These are phyloP conservation scores for Aspergillus funiculosus DNA, from an alignment of 495 filamentous ascomycete genomes.

Conservation along the genomic window DNA sequence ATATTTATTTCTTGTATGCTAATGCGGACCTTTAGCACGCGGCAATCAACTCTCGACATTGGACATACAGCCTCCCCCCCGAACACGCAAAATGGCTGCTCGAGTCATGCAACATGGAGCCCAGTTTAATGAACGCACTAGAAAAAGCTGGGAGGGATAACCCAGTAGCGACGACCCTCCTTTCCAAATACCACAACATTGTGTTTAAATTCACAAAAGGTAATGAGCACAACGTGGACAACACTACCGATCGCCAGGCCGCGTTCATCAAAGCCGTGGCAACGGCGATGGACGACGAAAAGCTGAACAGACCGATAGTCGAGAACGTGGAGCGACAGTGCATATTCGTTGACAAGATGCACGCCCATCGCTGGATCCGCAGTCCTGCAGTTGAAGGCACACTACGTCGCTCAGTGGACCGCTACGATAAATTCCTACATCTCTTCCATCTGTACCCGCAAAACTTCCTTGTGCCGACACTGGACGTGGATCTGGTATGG, in stretches of 20 bases:
- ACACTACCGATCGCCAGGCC: too few species aligned
- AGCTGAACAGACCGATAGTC: neutral
- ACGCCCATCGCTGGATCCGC: slow-evolving; percentile 12
- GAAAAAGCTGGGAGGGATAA: neutral
- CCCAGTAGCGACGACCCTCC: neutral
- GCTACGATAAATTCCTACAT: slow-evolving; percentile 9
- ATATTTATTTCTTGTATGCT: neutral
- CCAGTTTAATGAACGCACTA: slow-evolving; percentile 6
- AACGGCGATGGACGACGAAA: neutral
- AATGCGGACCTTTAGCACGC: slow-evolving; percentile 6
- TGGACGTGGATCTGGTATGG: slow-evolving; percentile 13
- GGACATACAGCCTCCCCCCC: slow-evolving; percentile 11
- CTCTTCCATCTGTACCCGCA: slow-evolving; percentile 5
- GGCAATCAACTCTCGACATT: slow-evolving; percentile 8
- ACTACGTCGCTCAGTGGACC: neutral
- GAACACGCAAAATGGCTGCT: slow-evolving; percentile 1
- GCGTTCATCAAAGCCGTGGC: neutral
- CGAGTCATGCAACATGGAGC: neutral
- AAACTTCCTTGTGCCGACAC: slow-evolving; percentile 8
- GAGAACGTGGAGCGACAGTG: slow-evolving; percentile 3
- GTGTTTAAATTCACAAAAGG: too few species aligned
- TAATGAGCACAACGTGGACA: too few species aligned
- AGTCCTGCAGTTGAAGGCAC: slow-evolving; percentile 5
- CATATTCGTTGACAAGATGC: slow-evolving; percentile 16
- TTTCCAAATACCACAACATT: neutral